Percentiles rank a stretch among this genome's conserved stretches.
phyloP scores from a whole-genome alignment of 2,329 filamentous ascomycete genomes.

The Sporothrix dimorphospora region DNA sequence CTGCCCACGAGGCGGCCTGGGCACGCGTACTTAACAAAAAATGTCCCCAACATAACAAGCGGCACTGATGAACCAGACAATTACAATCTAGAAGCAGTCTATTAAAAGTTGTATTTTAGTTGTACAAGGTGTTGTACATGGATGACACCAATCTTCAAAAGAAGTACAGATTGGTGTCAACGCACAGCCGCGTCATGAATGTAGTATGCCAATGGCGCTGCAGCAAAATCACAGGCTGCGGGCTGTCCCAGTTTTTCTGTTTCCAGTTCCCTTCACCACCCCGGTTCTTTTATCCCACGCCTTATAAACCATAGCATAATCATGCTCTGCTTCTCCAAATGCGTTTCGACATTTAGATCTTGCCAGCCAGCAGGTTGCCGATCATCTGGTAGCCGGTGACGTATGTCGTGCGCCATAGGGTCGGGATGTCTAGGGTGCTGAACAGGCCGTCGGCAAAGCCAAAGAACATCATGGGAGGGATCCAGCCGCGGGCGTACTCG shows the following conservation, averaged over 20 bases:
- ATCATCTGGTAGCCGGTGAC: constrained; percentile 79
- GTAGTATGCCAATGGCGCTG: neutral
- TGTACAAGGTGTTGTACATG: constrained; percentile 4
- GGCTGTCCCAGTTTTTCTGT: neutral
- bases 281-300: neutral
- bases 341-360: constrained; percentile 55
- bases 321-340: neutral
- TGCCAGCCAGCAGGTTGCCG: constrained; percentile 68
- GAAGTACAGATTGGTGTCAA: neutral
- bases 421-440: constrained; percentile 83
- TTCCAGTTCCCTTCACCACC: neutral
- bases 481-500: constrained; percentile 86
- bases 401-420: constrained; percentile 75
- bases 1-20: neutral
- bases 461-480: constrained; percentile 90
- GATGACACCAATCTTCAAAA: neutral
- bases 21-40: too few species aligned
- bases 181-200: neutral
- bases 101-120: constrained; percentile 8
- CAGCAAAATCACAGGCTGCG: neutral
- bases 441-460: constrained; percentile 80
- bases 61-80: neutral
- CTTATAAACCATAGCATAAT: neutral
- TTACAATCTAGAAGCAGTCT: neutral
- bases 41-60: neutral